Conservation (phyloP, 768 basidiomycete species). For the Suillus decipiens region DNA sequence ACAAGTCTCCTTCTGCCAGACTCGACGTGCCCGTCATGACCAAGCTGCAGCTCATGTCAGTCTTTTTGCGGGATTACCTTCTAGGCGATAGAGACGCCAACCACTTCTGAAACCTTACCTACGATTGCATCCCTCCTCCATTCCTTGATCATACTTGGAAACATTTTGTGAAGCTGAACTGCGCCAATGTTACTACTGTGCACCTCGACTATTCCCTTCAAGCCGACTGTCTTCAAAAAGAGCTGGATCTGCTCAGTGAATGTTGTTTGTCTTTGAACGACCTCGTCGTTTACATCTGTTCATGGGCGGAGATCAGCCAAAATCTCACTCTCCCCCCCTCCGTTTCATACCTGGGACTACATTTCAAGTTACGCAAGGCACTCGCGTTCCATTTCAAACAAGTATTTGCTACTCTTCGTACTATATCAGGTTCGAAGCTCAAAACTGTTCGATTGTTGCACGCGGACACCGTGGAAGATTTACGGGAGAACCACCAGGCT, state of each 20-base stretch:
- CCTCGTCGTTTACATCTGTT: slow-evolving; percentile 27
- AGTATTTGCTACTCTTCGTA: slow-evolving; percentile 25
- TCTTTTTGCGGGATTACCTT: slow-evolving; percentile 33
- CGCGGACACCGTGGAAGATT: slow-evolving; percentile 14
- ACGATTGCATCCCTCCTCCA: slow-evolving; percentile 34
- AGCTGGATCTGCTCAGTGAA: slow-evolving; percentile 28
- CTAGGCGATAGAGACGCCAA: slow-evolving; percentile 29
- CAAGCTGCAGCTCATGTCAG: slow-evolving; percentile 27
- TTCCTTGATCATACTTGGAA: slow-evolving; percentile 32
- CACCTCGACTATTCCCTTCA: slow-evolving; percentile 29
- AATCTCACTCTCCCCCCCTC: slow-evolving; percentile 25
- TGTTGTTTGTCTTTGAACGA: slow-evolving; percentile 25
- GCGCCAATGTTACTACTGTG: slow-evolving; percentile 29
- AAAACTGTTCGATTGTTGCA: slow-evolving; percentile 24
- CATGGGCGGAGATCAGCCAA: slow-evolving; percentile 25
- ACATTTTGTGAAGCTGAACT: slow-evolving; percentile 26
- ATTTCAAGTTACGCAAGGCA: slow-evolving; percentile 20
- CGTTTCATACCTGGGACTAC: slow-evolving; percentile 26
- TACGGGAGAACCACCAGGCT: slow-evolving; percentile 15
- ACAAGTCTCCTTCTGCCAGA: slow-evolving; percentile 20
- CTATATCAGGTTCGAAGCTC: slow-evolving; percentile 24
- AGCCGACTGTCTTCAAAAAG: slow-evolving; percentile 26
- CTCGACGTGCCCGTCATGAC: slow-evolving; percentile 29
- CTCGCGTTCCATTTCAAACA: slow-evolving; percentile 18
- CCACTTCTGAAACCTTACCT: slow-evolving; percentile 30